Conservation (phyloP, 208 protist species). For the Trypanosoma mega region DNA sequence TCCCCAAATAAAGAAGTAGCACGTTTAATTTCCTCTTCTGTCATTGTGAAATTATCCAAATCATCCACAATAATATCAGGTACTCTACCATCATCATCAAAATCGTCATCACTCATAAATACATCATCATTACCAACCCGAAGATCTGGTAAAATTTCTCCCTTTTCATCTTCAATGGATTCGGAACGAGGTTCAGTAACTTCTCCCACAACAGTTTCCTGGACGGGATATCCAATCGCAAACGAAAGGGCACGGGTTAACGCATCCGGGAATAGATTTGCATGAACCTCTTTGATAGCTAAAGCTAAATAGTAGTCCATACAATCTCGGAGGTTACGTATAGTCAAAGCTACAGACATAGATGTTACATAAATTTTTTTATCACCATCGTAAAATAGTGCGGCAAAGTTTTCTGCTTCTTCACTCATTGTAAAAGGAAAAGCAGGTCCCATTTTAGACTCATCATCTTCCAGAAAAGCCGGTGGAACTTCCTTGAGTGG, state of each 20-base stretch:
- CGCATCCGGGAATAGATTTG: slow-evolving; percentile 67
- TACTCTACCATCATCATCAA: slow-evolving; percentile 12
- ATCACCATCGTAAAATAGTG: slow-evolving; percentile 79
- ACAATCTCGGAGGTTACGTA: slow-evolving; percentile 68
- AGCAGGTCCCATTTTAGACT: slow-evolving; percentile 55
- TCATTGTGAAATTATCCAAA: slow-evolving; percentile 36
- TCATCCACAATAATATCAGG: slow-evolving; percentile 32
- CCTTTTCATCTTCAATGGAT: slow-evolving; percentile 1
- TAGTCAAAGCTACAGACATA: slow-evolving; percentile 36
- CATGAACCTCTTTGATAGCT: slow-evolving; percentile 70
- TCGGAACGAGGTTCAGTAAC: slow-evolving; percentile 13
- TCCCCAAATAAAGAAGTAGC: slow-evolving; percentile 59
- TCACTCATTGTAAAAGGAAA: slow-evolving; percentile 38
- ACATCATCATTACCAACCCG: slow-evolving; percentile 23
- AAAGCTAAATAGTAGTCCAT: slow-evolving; percentile 88
- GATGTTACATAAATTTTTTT: slow-evolving; percentile 79
- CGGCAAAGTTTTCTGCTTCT: slow-evolving; percentile 46
- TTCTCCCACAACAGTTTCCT: background rate
- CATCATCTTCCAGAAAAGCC: slow-evolving; percentile 51
- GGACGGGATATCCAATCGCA: slow-evolving; percentile 62
- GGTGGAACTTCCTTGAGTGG: slow-evolving; percentile 50
- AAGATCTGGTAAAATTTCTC: slow-evolving; percentile 9
- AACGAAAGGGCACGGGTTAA: slow-evolving; percentile 51
- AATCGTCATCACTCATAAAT: slow-evolving; percentile 21
- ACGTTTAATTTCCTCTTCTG: slow-evolving; percentile 46